Percentiles rank a stretch among this genome's conserved stretches.
phyloP scores from a whole-genome alignment of 2,329 filamentous ascomycete genomes.

The Septoria linicola region DNA sequence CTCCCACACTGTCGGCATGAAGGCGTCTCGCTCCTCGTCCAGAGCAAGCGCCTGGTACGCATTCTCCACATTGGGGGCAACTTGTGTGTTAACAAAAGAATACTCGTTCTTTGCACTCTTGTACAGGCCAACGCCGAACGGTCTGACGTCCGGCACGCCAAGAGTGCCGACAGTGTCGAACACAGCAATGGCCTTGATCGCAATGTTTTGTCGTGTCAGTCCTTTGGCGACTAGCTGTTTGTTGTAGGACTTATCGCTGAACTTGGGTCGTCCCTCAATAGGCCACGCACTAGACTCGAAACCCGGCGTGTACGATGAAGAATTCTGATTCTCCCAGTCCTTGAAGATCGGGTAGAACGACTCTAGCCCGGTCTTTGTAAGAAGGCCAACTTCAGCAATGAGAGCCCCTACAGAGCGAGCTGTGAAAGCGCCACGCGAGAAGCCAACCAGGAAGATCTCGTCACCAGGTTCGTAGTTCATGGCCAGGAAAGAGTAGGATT shows the following conservation, averaged over 20 bases:
- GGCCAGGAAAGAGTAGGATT: constrained; percentile 61
- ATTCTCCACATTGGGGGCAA: constrained; percentile 38
- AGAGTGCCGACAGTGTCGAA: constrained; percentile 45
- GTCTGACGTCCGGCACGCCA: constrained; percentile 47
- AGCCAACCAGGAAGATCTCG: constrained; percentile 46
- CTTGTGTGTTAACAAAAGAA: constrained; percentile 47
- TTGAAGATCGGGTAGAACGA: constrained; percentile 32
- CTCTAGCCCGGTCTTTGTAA: constrained; percentile 34
- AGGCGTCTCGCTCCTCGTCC: constrained; percentile 41
- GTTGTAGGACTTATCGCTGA: too few species aligned
- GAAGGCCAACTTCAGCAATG: constrained; percentile 44
- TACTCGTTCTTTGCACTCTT: too few species aligned
- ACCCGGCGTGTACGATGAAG: constrained; percentile 17
- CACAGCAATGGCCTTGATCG: constrained; percentile 42
- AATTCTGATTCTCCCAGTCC: constrained; percentile 33
- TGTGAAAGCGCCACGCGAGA: constrained; percentile 46
- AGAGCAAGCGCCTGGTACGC: constrained; percentile 45
- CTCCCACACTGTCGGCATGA: constrained; percentile 43
- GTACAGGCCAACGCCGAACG: constrained; percentile 25
- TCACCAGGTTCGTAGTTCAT: constrained; percentile 54
- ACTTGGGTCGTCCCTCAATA: too few species aligned
- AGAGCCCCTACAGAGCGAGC: constrained; percentile 43
- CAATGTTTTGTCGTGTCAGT: constrained; percentile 31
- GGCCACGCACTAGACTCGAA: constrained; percentile 21
- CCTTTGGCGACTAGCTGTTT: constrained; percentile 37